Percentiles rank a stretch among this genome's conserved stretches.
phyloP scores from a whole-genome alignment of 768 basidiomycete genomes.

The Heimioporus sp. region DNA sequence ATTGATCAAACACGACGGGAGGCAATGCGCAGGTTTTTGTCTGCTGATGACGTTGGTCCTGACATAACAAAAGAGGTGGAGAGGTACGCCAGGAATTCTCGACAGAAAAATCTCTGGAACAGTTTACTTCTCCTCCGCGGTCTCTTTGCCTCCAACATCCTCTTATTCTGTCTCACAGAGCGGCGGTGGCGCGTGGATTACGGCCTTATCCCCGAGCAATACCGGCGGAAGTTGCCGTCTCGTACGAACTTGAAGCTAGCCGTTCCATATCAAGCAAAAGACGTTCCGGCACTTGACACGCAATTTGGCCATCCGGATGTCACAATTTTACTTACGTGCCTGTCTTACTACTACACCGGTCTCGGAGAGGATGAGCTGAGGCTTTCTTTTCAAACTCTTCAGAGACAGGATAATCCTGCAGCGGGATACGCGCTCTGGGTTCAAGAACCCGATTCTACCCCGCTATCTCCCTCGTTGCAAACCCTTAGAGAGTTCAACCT shows the following conservation, averaged over 20 bases:
- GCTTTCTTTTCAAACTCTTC: neutral
- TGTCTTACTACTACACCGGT: neutral
- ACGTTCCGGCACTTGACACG: slow-evolving; percentile 27
- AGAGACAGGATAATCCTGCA: neutral
- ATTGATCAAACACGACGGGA: too few relatives aligned
- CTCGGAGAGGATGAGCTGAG: slow-evolving; percentile 3
- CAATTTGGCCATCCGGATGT: slow-evolving; percentile 39
- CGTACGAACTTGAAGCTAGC: slow-evolving; percentile 19
- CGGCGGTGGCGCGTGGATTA: slow-evolving; percentile 34
- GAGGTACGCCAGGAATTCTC: neutral
- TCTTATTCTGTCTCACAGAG: slow-evolving; percentile 24
- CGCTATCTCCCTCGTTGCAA: neutral
- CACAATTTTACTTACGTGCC: slow-evolving; percentile 27
- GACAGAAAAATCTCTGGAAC: too few relatives aligned
- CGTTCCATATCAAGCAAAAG: slow-evolving; percentile 36
- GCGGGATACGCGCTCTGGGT: neutral
- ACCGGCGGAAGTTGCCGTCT: neutral
- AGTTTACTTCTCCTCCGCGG: slow-evolving; percentile 30
- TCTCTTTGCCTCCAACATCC: slow-evolving; percentile 23
- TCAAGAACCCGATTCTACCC: neutral
- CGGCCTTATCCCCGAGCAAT: slow-evolving; percentile 11
- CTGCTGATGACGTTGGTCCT: neutral
- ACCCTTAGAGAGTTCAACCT: neutral
- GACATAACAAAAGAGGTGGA: slow-evolving; percentile 1
- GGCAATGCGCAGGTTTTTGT: slow-evolving; percentile 14